Conservation (phyloP, 495 filamentous ascomycete species). For the Neurospora sp. region DNA sequence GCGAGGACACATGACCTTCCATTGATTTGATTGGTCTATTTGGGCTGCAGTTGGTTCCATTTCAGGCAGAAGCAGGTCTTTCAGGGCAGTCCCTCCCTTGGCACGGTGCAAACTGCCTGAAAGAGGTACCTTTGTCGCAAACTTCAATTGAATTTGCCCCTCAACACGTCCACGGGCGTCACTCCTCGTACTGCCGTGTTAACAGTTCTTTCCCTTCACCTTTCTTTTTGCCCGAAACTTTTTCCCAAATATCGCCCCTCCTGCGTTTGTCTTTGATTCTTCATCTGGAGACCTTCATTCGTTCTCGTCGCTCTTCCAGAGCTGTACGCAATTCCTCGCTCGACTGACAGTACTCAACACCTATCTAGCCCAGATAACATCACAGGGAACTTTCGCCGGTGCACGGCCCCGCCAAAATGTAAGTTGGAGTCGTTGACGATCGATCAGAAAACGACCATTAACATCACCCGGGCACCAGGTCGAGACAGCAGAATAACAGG, state of each 20-base stretch:
- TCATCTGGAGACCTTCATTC: not conserved
- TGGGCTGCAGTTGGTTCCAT: not conserved
- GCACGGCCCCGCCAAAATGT: not conserved
- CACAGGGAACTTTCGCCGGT: not conserved
- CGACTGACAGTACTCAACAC: not conserved
- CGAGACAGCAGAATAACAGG: conserved; percentile 10
- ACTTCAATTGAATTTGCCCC: conserved; percentile 21
- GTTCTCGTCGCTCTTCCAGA: not conserved
- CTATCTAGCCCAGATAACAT: not conserved
- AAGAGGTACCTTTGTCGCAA: conserved; percentile 17
- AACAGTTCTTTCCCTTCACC: not conserved
- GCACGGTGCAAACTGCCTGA: not conserved
- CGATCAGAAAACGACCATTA: not conserved
- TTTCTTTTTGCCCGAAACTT: not conserved
- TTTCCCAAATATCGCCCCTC: not conserved
- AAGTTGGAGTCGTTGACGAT: not conserved
- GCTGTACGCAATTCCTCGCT: not conserved
- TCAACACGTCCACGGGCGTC: conserved; percentile 18
- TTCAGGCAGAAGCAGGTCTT: conserved; percentile 10
- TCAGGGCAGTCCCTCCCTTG: not conserved
- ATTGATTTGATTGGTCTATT: conserved; percentile 1
- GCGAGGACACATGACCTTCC: conserved; percentile 19
- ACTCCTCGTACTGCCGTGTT: not conserved
- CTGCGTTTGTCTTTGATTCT: not conserved
- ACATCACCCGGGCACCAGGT: conserved; percentile 5